Conservation (phyloP, 2,329 filamentous ascomycete genomes). For the Penicillium sp. region DNA sequence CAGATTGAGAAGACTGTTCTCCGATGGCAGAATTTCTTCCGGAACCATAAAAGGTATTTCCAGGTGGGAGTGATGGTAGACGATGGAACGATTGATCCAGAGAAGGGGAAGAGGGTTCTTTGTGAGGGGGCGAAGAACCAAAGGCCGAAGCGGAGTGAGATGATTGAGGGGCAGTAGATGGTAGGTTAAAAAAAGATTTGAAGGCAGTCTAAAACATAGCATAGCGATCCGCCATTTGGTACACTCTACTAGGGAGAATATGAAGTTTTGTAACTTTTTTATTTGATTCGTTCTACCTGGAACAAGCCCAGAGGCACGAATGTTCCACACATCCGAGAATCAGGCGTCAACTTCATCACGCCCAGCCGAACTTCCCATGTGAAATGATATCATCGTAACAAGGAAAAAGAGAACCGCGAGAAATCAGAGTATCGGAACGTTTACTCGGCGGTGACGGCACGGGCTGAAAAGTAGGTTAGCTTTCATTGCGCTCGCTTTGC, state of each 20-base stretch:
- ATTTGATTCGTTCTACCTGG: conserved; percentile 36
- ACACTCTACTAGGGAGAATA: conserved; percentile 6
- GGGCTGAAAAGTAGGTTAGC: conserved; percentile 31
- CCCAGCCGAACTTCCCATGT: conserved; percentile 38
- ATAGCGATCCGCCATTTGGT: background rate
- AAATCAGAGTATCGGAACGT: conserved; percentile 33
- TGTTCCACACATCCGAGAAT: conserved; percentile 30
- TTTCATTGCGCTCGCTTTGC: background rate
- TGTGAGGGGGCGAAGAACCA: conserved; percentile 70
- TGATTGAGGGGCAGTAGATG: conserved; percentile 17
- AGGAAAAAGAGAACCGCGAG: conserved; percentile 38
- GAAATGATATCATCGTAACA: conserved; percentile 41
- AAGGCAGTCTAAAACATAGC: background rate
- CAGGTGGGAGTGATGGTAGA: conserved; percentile 71
- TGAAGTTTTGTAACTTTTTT: conserved; percentile 32
- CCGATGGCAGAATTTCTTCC: conserved; percentile 84
- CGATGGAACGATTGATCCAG: conserved; percentile 41
- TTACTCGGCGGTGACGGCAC: conserved; percentile 47
- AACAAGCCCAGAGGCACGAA: conserved; percentile 29
- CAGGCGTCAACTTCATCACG: conserved; percentile 35
- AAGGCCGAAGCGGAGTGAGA: conserved; percentile 53
- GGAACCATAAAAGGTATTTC: conserved; percentile 74
- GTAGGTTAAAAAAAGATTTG: background rate
- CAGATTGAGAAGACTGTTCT: conserved; percentile 66
- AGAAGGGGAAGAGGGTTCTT: conserved; percentile 58